A percentile compares a stretch with the other conserved stretches of the same genome.
phyloP scores from a whole-genome alignment of 257 asterid genomes.

The Sherardia arvensis region DNA sequence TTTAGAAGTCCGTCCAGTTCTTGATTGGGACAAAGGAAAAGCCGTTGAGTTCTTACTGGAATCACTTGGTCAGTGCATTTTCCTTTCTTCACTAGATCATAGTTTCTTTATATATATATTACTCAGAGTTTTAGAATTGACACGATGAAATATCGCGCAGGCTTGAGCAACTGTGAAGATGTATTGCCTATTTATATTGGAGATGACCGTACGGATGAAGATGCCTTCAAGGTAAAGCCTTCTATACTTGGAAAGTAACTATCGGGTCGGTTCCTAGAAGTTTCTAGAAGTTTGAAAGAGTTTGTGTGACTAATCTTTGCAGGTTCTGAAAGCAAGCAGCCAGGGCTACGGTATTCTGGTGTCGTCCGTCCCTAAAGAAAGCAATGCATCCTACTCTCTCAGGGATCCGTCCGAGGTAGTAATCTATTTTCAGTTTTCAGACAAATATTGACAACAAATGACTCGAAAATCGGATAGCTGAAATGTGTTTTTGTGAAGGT shows the following conservation, averaged over 20 bases:
- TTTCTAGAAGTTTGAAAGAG: background rate
- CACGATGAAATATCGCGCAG: constrained; percentile 23
- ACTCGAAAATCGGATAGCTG: background rate
- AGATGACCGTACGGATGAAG: constrained; percentile 96
- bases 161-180: constrained; percentile 53
- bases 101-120: background rate
- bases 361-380: constrained; percentile 77
- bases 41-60: constrained; percentile 90
- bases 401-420: constrained; percentile 85
- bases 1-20: constrained; percentile 86
- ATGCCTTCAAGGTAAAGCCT: constrained; percentile 76
- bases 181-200: constrained; percentile 87
- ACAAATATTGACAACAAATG: background rate
- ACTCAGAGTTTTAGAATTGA: background rate
- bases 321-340: constrained; percentile 65
- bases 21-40: constrained; percentile 93
- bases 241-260: background rate
- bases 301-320: constrained; percentile 1
- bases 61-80: constrained; percentile 67
- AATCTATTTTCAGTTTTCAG: background rate
- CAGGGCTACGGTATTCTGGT: constrained; percentile 84
- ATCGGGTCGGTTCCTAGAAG: too few relatives aligned
- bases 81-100: background rate
- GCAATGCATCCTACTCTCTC: constrained; percentile 79
- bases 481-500: constrained; percentile 33